A percentile compares a stretch with the other conserved stretches of the same genome.
Conservation (phyloP, 495 filamentous ascomycete species). For the Hyaloscypha bicolor region DNA sequence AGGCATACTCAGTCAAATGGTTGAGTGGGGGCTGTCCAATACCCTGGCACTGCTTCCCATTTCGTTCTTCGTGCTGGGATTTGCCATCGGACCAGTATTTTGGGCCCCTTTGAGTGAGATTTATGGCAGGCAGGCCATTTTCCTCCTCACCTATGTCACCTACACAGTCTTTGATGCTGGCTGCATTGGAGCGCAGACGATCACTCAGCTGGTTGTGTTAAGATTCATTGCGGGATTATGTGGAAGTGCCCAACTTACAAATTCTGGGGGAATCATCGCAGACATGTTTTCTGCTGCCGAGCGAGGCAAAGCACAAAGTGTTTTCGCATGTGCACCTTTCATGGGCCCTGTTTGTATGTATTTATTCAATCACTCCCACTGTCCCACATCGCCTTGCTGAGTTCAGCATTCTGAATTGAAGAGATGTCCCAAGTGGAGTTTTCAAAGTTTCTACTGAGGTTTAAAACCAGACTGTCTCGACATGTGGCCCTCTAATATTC, state of each 20-base stretch:
- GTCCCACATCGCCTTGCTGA: too few species aligned
- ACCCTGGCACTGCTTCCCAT: slow-evolving; percentile 67
- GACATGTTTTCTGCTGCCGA: slow-evolving; percentile 70
- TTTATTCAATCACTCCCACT: too few species aligned
- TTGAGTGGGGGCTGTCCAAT: slow-evolving; percentile 56
- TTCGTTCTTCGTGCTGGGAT: slow-evolving; percentile 75
- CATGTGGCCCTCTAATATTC: too few species aligned
- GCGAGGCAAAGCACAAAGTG: slow-evolving; percentile 62
- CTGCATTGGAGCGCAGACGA: slow-evolving; percentile 61
- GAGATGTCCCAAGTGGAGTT: too few species aligned
- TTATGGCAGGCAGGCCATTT: slow-evolving; percentile 73
- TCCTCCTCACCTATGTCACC: slow-evolving; percentile 62
- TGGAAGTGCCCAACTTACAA: slow-evolving; percentile 73
- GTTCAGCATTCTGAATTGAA: too few species aligned
- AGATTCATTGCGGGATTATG: slow-evolving; percentile 82
- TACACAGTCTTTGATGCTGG: slow-evolving; percentile 73
- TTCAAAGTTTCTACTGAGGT: too few species aligned
- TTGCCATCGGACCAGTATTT: slow-evolving; percentile 66
- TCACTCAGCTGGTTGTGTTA: slow-evolving; percentile 67
- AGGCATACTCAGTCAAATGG: slow-evolving; percentile 60
- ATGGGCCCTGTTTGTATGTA: slow-evolving; percentile 64
- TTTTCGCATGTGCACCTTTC: slow-evolving; percentile 71
- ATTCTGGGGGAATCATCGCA: slow-evolving; percentile 73
- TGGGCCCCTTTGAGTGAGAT: slow-evolving; percentile 71
- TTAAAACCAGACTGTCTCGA: too few species aligned